Percentiles rank a stretch among this genome's conserved stretches.
These are phyloP conservation scores for Magnusiomyces fungicola DNA, from an alignment of 1,139 yeast species.

Conservation along the genomic window DNA sequence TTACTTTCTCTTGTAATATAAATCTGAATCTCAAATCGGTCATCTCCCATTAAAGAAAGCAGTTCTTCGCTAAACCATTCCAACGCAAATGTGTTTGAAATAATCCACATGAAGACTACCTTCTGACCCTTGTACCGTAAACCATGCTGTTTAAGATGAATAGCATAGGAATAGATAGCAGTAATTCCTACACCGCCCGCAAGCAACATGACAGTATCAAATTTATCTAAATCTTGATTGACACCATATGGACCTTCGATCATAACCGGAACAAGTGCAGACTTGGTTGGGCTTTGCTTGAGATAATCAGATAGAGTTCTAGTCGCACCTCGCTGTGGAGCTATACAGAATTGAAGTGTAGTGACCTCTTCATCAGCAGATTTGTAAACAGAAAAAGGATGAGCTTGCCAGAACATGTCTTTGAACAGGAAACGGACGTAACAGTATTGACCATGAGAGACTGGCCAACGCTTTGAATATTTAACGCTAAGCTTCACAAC, in stretches of 20 bases:
- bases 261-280: conserved; percentile 30
- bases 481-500: conserved; percentile 25
- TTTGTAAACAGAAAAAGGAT: conserved; percentile 54
- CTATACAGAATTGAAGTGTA: conserved; percentile 29
- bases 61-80: conserved; percentile 39
- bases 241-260: conserved; percentile 58
- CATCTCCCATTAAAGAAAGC: conserved; percentile 7
- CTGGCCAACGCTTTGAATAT: conserved; percentile 33
- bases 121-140: conserved; percentile 23
- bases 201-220: conserved; percentile 44
- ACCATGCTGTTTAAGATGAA: conserved; percentile 7
- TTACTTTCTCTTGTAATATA: conserved; percentile 16
- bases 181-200: conserved; percentile 70
- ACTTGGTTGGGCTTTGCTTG: conserved; percentile 14
- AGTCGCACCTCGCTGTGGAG: conserved; percentile 30
- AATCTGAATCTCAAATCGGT: conserved; percentile 15
- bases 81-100: conserved; percentile 40
- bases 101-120: conserved; percentile 45
- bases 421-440: conserved; percentile 45
- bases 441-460: conserved; percentile 52
- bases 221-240: conserved; percentile 42
- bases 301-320: conserved; percentile 22
- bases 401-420: conserved; percentile 48
- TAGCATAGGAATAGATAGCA: conserved; percentile 33
- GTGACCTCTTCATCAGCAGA: conserved; percentile 11